Percentiles rank a stretch among this genome's conserved stretches.
Evolutionary conservation across 2,329 filamentous ascomycete species (phyloP).

Genomic region (Pyrenophora graminea): DNA sequence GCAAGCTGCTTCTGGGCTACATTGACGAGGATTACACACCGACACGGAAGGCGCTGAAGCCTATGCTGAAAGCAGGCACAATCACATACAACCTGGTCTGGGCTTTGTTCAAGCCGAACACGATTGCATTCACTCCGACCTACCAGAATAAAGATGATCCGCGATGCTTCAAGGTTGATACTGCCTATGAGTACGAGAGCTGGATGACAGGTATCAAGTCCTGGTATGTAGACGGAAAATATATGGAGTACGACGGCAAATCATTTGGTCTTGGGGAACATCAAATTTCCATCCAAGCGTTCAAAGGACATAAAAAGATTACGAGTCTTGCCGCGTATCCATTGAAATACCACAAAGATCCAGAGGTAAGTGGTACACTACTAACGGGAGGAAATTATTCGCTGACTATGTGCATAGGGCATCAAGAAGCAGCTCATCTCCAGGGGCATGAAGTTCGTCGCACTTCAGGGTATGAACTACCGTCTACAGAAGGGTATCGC

Average conservation of each 20-base stretch:
- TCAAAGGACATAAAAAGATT: slow-evolving; percentile 83
- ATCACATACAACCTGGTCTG: slow-evolving; percentile 89
- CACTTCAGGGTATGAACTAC: slow-evolving; percentile 81
- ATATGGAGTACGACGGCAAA: slow-evolving; percentile 88
- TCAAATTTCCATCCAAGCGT: slow-evolving; percentile 70
- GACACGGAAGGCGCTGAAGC: slow-evolving; percentile 77
- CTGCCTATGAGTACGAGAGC: slow-evolving; percentile 69
- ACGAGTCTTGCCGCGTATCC: slow-evolving; percentile 77
- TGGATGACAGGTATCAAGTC: slow-evolving; percentile 71
- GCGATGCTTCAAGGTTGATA: slow-evolving; percentile 79
- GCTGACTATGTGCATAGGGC: slow-evolving; percentile 35
- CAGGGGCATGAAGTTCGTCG: slow-evolving; percentile 82
- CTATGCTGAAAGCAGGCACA: slow-evolving; percentile 77
- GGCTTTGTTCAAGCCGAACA: slow-evolving; percentile 87
- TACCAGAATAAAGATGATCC: slow-evolving; percentile 78
- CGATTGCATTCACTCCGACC: slow-evolving; percentile 74
- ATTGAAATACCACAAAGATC: slow-evolving; percentile 76
- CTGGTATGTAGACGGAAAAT: slow-evolving; percentile 76
- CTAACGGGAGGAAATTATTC: background rate
- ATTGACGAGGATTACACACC: slow-evolving; percentile 81
- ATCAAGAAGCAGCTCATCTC: slow-evolving; percentile 71
- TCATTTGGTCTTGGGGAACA: slow-evolving; percentile 76
- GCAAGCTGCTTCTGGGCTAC: slow-evolving; percentile 75
- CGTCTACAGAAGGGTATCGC: slow-evolving; percentile 81
- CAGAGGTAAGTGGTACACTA: slow-evolving; percentile 48